Conservation (phyloP, 2,329 filamentous ascomycete genomes). For the Atkinsonella texensis region DNA sequence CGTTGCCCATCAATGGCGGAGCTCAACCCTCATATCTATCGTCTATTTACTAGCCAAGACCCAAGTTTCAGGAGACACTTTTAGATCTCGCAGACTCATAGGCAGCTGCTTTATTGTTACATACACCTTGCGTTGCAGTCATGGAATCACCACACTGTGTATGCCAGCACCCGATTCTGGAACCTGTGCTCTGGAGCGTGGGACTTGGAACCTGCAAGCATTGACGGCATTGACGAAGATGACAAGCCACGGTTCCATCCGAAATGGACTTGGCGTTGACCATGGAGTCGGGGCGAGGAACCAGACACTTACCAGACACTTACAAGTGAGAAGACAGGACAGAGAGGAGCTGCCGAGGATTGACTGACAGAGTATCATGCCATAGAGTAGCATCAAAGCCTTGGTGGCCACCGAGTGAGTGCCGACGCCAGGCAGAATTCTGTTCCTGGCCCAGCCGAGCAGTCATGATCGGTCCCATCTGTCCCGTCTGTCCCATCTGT, state of each 20-base stretch:
- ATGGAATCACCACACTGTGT: not conserved
- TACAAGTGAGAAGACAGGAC: no score
- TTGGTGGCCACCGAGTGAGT: conserved; percentile 2
- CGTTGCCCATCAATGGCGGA: not conserved
- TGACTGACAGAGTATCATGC: not conserved
- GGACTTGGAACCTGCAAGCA: not conserved
- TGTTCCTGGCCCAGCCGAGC: not conserved
- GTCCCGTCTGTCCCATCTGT: not conserved
- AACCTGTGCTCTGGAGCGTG: not conserved
- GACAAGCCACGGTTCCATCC: not conserved
- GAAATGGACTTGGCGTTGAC: not conserved
- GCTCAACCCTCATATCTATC: not conserved
- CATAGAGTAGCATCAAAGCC: not conserved
- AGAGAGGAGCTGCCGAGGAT: no score
- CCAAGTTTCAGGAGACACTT: no score
- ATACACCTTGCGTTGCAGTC: not conserved
- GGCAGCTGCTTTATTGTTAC: not conserved
- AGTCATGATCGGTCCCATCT: not conserved
- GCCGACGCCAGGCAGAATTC: conserved; percentile 5
- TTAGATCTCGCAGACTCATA: no score
- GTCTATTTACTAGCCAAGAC: not conserved
- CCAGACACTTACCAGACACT: not conserved
- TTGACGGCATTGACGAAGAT: not conserved
- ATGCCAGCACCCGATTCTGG: not conserved
- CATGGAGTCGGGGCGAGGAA: no score